Evolutionary conservation across 306 rosid species (phyloP).

Genomic region (Vicia villosa): DNA sequence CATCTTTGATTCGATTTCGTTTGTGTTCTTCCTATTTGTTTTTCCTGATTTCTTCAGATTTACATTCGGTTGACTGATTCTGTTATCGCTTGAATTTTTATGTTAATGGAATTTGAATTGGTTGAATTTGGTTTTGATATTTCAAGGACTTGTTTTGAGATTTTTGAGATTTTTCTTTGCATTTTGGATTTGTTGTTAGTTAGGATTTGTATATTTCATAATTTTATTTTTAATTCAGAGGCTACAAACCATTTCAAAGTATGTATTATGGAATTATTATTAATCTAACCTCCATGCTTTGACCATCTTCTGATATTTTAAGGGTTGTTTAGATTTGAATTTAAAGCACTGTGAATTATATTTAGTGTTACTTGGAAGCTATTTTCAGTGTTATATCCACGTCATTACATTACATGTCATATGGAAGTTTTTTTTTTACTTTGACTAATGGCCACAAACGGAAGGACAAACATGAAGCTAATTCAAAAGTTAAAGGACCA

Average conservation of each 20-base stretch:
- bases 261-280: neutral
- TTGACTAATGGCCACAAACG: no score
- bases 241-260: no score
- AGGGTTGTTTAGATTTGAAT: conserved; percentile 65
- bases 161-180: neutral
- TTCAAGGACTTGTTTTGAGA: neutral
- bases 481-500: no score
- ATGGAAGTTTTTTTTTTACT: no score
- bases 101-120: neutral
- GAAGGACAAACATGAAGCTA: no score
- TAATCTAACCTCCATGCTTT: conserved; percentile 7
- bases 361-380: no score
- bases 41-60: neutral
- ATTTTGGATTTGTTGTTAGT: neutral
- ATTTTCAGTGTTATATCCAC: no score
- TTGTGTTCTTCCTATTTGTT: conserved; percentile 19
- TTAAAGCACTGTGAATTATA: conserved; percentile 45
- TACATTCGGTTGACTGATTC: neutral
- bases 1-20: conserved; percentile 34
- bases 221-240: no score
- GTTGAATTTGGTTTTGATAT: conserved; percentile 32
- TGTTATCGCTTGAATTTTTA: neutral
- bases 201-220: no score
- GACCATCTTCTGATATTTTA: conserved; percentile 5
- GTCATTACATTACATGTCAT: no score